Base-by-base conservation (phyloP, 106 monocot species). In the Amphibolis antarctica region DNA sequence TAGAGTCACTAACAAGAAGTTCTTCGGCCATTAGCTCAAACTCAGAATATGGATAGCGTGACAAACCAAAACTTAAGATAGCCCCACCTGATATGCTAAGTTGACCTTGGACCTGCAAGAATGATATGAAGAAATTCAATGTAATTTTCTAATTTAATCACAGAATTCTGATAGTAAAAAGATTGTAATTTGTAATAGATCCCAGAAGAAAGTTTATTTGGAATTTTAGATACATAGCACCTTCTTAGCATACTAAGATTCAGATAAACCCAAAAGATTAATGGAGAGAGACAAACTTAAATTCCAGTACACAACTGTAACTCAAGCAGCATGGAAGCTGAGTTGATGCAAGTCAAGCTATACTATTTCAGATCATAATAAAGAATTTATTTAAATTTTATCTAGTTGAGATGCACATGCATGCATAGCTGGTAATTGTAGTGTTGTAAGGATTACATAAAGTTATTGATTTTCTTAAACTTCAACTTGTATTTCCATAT, bases 1-100 rank as follows among this genome's bases (percentile, higher is more conserved):
- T 69, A 55, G 91, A 91, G 57, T 99, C 98, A 71, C 98, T 99
- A 79, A 99, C 85, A 20, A 99, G 87, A 81, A 99, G 98, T 69
- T 99, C 98, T 79, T 99, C 98, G 51, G 86, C 87, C 86, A 99
- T 82, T 43, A 99, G 87, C 59, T 99, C 98, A 80, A 99, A 99
- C 59, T 99, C 91, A 27, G 98, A 99, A 49, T 80, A 88, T 23
- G 98, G 91, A 76, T 99, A 91, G 61, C 56, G 84, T 25, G 70
- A 67, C 42, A 99, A 78, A 30, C 98, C 98, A 85, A 99, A 99
- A 62, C 82, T 88, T 62, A 99, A 70, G 31, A 83, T 57, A 55
- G 80, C 81, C 60, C 81, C 74, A 44, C 74, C 75, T 3, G 84
- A 62, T 26, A 99, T 58, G 60, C 91, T 92, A 75, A 99, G 80